A percentile compares a stretch with the other conserved stretches of the same genome.
Conservation (phyloP, 345 rosid genomes). For the Boechera retrofracta region DNA sequence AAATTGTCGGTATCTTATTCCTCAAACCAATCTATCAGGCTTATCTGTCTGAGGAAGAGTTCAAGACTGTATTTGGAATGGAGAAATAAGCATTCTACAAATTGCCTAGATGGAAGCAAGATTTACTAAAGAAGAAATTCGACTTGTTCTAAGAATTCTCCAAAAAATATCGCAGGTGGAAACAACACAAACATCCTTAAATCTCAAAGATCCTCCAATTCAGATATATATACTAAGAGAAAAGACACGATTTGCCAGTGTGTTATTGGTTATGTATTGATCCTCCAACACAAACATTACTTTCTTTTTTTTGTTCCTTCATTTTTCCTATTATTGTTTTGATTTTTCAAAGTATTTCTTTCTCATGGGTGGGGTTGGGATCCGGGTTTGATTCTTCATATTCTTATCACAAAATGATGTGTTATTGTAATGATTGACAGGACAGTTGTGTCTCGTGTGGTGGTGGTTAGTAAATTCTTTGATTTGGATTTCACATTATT, state of each 20-base stretch:
- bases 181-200: slow-evolving; percentile 19
- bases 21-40: slow-evolving; percentile 52
- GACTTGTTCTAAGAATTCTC: slow-evolving; percentile 63
- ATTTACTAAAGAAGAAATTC: slow-evolving; percentile 74
- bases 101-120: slow-evolving; percentile 95
- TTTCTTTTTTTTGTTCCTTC: not conserved
- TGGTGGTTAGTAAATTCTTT: slow-evolving; percentile 40
- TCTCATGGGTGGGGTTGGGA: slow-evolving; percentile 35
- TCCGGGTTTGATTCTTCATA: slow-evolving; percentile 30
- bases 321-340: slow-evolving; percentile 1
- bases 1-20: not conserved
- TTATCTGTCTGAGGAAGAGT: slow-evolving; percentile 77
- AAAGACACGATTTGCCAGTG: slow-evolving; percentile 19
- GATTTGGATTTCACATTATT: slow-evolving; percentile 34
- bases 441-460: slow-evolving; percentile 21
- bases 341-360: not conserved
- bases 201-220: slow-evolving; percentile 8
- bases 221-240: slow-evolving; percentile 24
- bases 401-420: slow-evolving; percentile 29
- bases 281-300: not conserved
- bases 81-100: slow-evolving; percentile 72
- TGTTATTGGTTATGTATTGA: slow-evolving; percentile 20
- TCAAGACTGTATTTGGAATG: slow-evolving; percentile 67
- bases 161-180: not conserved
- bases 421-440: slow-evolving; percentile 33